Conservation (phyloP, 2,329 filamentous ascomycete genomes). For the Cladophialophora carrionii region DNA sequence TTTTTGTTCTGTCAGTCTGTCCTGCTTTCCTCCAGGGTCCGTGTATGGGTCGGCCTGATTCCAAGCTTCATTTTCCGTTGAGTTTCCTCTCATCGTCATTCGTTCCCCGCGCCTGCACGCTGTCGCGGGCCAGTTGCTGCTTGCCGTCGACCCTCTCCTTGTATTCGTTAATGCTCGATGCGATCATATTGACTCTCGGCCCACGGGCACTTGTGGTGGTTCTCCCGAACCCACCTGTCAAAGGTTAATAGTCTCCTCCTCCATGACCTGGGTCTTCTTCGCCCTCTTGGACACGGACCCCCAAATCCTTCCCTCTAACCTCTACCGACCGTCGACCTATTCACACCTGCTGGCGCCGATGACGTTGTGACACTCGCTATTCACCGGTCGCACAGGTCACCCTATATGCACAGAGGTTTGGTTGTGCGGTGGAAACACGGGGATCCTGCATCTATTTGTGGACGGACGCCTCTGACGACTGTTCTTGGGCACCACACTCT, state of each 20-base stretch:
- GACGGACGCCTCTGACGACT: constrained; percentile 12
- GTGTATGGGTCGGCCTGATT: constrained; percentile 6
- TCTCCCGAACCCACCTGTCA: constrained; percentile 1
- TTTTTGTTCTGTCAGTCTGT: constrained; percentile 10
- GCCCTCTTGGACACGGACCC: constrained; percentile 17
- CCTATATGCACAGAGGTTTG: not conserved
- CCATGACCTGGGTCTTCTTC: not conserved
- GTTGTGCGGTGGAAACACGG: not conserved
- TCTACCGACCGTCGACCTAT: constrained; percentile 6
- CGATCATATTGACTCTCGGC: constrained; percentile 13
- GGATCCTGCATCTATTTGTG: not conserved
- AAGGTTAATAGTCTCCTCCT: constrained; percentile 14
- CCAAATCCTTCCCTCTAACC: constrained; percentile 3
- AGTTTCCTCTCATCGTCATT: constrained; percentile 7
- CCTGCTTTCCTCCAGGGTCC: not conserved
- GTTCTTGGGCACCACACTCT: constrained; percentile 7
- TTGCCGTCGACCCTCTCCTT: constrained; percentile 1
- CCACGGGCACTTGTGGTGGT: not conserved
- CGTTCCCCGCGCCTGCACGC: constrained; percentile 9
- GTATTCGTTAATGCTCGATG: constrained; percentile 5
- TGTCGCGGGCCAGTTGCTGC: not conserved
- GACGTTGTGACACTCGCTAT: constrained; percentile 14
- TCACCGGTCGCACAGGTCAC: constrained; percentile 10
- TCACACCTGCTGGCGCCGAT: constrained; percentile 11
- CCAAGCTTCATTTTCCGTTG: constrained; percentile 9